Base-by-base conservation (phyloP, 2,329 filamentous ascomycete species). In the Fusarium piperis region DNA sequence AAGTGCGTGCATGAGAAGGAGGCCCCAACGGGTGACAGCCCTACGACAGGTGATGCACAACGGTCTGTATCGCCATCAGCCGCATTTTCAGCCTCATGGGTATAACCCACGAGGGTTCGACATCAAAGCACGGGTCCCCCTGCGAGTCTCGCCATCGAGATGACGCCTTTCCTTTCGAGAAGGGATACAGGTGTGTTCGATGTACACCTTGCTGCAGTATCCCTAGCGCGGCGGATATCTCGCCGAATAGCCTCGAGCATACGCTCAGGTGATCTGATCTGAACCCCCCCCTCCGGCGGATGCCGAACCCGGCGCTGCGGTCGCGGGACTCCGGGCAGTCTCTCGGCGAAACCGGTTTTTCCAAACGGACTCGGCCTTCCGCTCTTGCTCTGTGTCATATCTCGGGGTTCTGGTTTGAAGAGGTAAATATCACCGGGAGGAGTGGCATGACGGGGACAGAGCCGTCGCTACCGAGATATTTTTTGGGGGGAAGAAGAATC, bases 211-310 rank as follows among this genome's bases (percentile, higher is more conserved):
- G 20, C 39, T 28, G 30, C 18, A 13, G 26, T 28, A 26, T 18
- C 68, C 64, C 15, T 62, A 36, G 56, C 39, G 9, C 12, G 18
- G 68, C 65, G 61, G 69, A 5, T 66, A 71, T 71, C 65, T 71
- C 56, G 46, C 68, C 68, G 68, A 71, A 66, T 35, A 65, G 53
- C 59, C 51, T 68, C 44, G 36, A 36, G n/a, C 11, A 23, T 23
- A 44, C 57, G 57, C 39, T 59, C 39, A 48, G 60, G 59, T 71
- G 69, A 69, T 71, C 68, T 71, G 64, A 72, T 69, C 65, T 48
- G n/a, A n/a, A n/a, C n/a, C n/a, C 23, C 11, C 30, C 9, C 44
- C 23, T 3, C 38, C 3, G 15, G 23, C 41, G 65, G 64, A 71
- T 52, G 38, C 28, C 64, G n/a, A 48, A 28, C 38, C 26, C n/a